Conservation (phyloP, 352 stramenopile species). For the Phytophthora europaea region DNA sequence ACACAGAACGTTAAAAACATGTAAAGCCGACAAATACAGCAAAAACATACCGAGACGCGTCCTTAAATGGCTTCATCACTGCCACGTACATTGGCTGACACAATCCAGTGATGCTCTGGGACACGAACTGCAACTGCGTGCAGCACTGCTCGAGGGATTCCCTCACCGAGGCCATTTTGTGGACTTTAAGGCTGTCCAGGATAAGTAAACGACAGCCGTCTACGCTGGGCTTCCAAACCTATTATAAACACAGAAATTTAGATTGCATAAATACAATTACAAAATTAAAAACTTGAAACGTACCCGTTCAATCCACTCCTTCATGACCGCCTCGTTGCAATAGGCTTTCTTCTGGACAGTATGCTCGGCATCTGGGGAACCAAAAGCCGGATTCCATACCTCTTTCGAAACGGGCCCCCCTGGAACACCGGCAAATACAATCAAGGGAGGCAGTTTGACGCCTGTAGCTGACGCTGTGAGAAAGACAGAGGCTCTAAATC, state of each 20-base stretch:
- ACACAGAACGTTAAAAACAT: too few species aligned
- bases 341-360: constrained; percentile 26
- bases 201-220: not conserved
- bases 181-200: not conserved
- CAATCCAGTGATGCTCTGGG: too few species aligned
- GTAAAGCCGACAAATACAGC: too few species aligned
- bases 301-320: constrained; percentile 22
- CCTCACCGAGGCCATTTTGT: not conserved
- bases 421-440: constrained; percentile 18
- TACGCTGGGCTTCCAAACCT: constrained; percentile 14
- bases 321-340: constrained; percentile 22
- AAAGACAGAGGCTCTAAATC: constrained; percentile 16
- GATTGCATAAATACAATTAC: not conserved
- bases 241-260: not conserved
- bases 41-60: too few species aligned
- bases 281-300: not conserved
- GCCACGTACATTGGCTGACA: too few species aligned
- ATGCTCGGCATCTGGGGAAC: not conserved
- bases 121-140: not conserved
- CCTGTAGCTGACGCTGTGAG: constrained; percentile 13
- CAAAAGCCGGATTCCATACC: constrained; percentile 19
- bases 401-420: constrained; percentile 4
- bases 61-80: too few species aligned
- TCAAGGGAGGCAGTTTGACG: constrained; percentile 7
- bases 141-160: not conserved